A percentile compares a stretch with the other conserved stretches of the same genome.
Evolutionary conservation across 176 grass and related monocot species (phyloP).

Genomic region (Poa annua): DNA sequence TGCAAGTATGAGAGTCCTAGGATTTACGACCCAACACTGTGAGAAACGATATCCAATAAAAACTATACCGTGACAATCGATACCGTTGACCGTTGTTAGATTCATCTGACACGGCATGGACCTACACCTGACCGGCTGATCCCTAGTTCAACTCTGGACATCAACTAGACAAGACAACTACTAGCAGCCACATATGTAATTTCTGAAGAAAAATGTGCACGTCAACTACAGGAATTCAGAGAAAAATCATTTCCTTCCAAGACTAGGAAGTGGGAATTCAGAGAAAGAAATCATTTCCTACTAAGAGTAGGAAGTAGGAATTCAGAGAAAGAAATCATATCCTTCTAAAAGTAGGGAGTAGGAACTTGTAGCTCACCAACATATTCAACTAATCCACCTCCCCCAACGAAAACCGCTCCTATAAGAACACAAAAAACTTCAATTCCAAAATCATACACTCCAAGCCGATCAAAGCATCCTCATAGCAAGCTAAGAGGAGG

Average conservation of each 20-base stretch:
- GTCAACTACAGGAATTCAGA: constrained; percentile 3
- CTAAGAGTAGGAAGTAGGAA: constrained; percentile 22
- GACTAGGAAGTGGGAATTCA: constrained; percentile 20
- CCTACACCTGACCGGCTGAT: not conserved
- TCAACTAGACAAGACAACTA: not conserved
- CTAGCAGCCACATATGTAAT: constrained; percentile 2
- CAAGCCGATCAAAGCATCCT: no score
- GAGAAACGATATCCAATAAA: no score
- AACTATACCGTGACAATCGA: no score
- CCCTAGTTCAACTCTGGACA: not conserved
- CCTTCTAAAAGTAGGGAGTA: constrained; percentile 22
- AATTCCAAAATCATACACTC: no score
- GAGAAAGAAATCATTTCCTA: not conserved
- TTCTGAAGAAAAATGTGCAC: not conserved
- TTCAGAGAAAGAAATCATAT: not conserved
- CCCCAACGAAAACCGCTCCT: not conserved
- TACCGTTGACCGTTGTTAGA: not conserved
- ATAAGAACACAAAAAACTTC: constrained; percentile 19
- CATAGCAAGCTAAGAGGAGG: not conserved
- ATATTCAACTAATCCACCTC: constrained; percentile 22
- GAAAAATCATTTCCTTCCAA: not conserved
- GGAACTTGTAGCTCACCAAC: constrained; percentile 53
- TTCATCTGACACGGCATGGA: constrained; percentile 23
- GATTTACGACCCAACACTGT: no score
- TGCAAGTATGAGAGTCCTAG: no score